Evolutionary conservation across 2,329 filamentous ascomycete genomes (phyloP), one percentile per base, ranked within the genome.

Genomic region (Capronia coronata): DNA sequence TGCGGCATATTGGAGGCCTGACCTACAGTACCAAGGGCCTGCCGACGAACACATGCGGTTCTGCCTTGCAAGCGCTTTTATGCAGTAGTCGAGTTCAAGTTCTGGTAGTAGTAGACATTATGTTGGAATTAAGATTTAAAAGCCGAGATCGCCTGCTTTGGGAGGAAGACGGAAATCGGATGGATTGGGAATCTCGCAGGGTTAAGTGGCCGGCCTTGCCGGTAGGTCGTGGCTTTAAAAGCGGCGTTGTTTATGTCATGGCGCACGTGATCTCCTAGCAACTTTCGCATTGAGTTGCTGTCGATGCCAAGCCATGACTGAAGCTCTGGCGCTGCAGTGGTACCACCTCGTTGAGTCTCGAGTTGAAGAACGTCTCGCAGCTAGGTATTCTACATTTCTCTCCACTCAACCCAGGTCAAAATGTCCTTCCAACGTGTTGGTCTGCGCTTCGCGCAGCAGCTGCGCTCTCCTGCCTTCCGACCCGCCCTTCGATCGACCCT

Each of bases 341-440:
- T 19, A 43, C 25, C 25, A 43, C 21, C 14, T 29, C n/a, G 16
- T 19, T n/a, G 23, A 43, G 4, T 29, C 16, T 30, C 25, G 2
- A 14, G 3, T 32, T 43, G n/a, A n/a, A 23, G 30, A 40, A 30
- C 44, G 32, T 1, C 30, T 39, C 13, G 44, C 9, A 41, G 40
- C 40, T 35, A 14, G 5, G 2, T n/a, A n/a, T n/a, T 43, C 25
- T 29, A 11, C 22, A 27, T 16, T 43, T 30, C 54, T 53, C 50
- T 53, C 54, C 44, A 48, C 54, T 54, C 54, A 34, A 21, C 37
- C 39, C 23, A 34, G 22, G 27, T 22, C 21, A 76, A 66, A 51
- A 87, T 88, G 84, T 74, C 83, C 62, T 70, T 79, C 64, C 77
- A 80, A 68, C 79, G 81, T 68, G 74, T 76, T 61, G 66, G 81